Conservation (phyloP, 495 filamentous ascomycete species). For the Rhypophila decipiens region DNA sequence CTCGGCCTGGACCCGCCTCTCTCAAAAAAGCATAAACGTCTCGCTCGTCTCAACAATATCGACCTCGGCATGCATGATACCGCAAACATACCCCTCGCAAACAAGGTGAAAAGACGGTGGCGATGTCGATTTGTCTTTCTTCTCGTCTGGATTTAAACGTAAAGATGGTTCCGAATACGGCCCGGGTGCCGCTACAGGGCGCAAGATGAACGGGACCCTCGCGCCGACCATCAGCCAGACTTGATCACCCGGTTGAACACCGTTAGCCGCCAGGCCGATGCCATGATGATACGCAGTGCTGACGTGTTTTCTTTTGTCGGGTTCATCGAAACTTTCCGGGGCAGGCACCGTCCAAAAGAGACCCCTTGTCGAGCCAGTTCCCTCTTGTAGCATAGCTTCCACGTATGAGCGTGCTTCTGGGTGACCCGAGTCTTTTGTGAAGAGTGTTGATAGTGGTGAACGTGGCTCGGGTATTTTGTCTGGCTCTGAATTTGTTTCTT, state of each 20-base stretch:
- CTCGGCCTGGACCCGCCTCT: too few relatives aligned
- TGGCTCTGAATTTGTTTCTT: neutral
- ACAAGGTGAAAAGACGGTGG: neutral
- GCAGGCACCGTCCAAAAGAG: neutral
- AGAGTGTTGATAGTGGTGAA: too few relatives aligned
- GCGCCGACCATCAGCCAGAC: neutral
- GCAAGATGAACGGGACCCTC: neutral
- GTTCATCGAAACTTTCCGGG: neutral
- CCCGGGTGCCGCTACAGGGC: neutral
- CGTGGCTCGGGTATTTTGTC: too few relatives aligned
- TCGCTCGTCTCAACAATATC: neutral
- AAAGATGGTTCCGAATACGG: too few relatives aligned
- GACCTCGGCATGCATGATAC: neutral
- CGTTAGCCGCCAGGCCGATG: conserved; percentile 1
- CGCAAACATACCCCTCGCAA: neutral
- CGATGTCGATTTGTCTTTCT: neutral
- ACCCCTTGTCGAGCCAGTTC: neutral
- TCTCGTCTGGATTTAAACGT: neutral
- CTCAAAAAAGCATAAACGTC: neutral
- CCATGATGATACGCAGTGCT: too few relatives aligned
- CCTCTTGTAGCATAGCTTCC: neutral
- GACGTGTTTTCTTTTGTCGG: too few relatives aligned
- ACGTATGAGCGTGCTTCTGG: neutral
- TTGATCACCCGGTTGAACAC: neutral
- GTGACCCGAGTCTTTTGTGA: neutral